phyloP scores from a whole-genome alignment of 805 yeast genomes.

The Metschnikowia colocasiae region DNA sequence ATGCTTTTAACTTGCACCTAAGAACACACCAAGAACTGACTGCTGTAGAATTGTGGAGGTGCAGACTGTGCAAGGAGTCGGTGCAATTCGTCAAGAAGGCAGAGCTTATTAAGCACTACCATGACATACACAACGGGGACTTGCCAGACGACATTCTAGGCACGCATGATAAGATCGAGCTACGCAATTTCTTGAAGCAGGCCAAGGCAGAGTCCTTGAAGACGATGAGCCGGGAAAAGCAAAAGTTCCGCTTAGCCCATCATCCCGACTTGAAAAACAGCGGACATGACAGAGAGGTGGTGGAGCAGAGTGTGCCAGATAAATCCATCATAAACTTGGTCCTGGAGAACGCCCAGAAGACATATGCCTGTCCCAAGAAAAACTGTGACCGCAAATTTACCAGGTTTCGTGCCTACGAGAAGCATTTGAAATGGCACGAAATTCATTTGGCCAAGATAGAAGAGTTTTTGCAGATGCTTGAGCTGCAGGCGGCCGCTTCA shows the following conservation, averaged over 20 bases:
- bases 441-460: conserved; percentile 30
- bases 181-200: conserved; percentile 22
- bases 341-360: conserved; percentile 6
- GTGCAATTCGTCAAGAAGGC: conserved; percentile 51
- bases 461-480: conserved; percentile 6
- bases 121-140: conserved; percentile 42
- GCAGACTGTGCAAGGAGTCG: conserved; percentile 45
- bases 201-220: conserved; percentile 12
- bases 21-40: conserved; percentile 47
- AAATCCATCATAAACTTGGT: conserved; percentile 11
- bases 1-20: conserved; percentile 73
- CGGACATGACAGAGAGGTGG: neutral
- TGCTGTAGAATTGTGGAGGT: conserved; percentile 58
- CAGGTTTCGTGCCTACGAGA: conserved; percentile 13
- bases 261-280: neutral
- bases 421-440: conserved; percentile 18
- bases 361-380: conserved; percentile 11
- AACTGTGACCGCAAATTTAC: conserved; percentile 12
- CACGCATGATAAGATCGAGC: conserved; percentile 20
- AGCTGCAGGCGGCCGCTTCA: conserved; percentile 2
- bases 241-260: neutral
- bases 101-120: conserved; percentile 56
- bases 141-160: conserved; percentile 32
- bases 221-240: conserved; percentile 8
- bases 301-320: conserved; percentile 7